Percentiles rank a stretch among this genome's conserved stretches.
Conservation (phyloP, 2,329 filamentous ascomycete genomes). For the Fusarium solani-melongenae region DNA sequence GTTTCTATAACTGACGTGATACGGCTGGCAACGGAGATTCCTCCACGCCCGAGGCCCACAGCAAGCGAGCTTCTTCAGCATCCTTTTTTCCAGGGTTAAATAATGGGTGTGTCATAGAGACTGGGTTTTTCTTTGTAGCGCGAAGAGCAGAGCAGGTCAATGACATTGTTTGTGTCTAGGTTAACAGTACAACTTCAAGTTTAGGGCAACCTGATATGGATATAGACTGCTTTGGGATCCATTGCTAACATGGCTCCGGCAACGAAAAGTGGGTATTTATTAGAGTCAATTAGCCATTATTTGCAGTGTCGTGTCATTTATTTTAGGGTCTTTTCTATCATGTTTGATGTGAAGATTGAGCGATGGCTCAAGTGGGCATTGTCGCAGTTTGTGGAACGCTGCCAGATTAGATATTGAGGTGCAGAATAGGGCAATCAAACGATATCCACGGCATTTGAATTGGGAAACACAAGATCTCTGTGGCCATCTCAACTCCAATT, state of each 20-base stretch:
- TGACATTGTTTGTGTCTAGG: neutral
- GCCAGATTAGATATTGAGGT: neutral
- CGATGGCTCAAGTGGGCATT: neutral
- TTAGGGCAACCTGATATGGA: neutral
- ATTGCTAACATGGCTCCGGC: neutral
- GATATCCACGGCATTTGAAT: neutral
- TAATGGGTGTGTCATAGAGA: neutral
- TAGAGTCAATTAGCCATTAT: conserved; percentile 7
- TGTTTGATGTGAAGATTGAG: neutral
- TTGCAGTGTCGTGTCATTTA: neutral
- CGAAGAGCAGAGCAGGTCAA: neutral
- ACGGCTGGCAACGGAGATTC: neutral
- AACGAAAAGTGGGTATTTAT: neutral
- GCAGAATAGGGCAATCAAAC: neutral
- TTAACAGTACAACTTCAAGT: neutral
- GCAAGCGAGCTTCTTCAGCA: neutral
- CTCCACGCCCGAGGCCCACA: neutral
- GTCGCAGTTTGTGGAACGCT: neutral
- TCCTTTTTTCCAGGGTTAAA: neutral
- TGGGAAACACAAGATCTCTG: neutral
- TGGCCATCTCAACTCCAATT: neutral
- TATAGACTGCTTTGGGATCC: neutral
- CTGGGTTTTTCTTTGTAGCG: neutral
- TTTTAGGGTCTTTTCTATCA: neutral
- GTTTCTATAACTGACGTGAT: neutral